phyloP scores from a whole-genome alignment of 2,329 filamentous ascomycete genomes.

The Clonostachys chloroleuca region DNA sequence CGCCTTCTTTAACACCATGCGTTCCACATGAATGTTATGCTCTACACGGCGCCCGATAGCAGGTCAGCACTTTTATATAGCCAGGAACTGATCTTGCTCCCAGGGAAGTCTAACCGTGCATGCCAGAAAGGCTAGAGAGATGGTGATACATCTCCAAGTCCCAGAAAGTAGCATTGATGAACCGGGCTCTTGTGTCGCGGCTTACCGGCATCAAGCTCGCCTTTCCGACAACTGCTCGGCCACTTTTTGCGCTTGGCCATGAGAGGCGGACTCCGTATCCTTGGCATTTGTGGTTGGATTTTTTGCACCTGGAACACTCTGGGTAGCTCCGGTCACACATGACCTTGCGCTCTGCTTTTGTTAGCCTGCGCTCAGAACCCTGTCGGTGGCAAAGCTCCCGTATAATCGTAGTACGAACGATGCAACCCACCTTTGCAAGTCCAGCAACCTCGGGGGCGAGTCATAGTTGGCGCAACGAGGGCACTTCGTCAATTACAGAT shows the following conservation, averaged over 20 bases:
- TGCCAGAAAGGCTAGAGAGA: not conserved
- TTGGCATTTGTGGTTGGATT: not conserved
- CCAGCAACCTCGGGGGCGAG: too few species aligned
- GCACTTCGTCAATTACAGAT: too few species aligned
- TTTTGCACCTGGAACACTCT: not conserved
- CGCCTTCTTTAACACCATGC: not conserved
- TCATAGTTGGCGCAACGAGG: too few species aligned
- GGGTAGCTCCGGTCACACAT: not conserved
- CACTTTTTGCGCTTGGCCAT: constrained; percentile 1
- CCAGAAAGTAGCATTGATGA: not conserved
- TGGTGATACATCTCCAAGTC: not conserved
- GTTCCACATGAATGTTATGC: too few species aligned
- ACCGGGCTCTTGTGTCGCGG: not conserved
- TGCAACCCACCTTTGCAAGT: too few species aligned
- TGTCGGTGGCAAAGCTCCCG: too few species aligned
- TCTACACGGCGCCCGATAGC: too few species aligned
- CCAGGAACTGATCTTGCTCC: not conserved
- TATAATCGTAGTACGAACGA: too few species aligned
- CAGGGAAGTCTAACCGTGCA: not conserved
- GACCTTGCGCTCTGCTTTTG: constrained; percentile 1
- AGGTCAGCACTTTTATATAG: not conserved
- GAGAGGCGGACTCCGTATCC: not conserved
- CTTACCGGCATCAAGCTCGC: not conserved
- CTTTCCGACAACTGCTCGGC: not conserved
- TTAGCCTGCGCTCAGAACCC: not conserved